Evolutionary conservation across 2,329 filamentous ascomycete species (phyloP), one percentile per base, ranked within the genome.

Genomic region (Diaporthe ilicicola): DNA sequence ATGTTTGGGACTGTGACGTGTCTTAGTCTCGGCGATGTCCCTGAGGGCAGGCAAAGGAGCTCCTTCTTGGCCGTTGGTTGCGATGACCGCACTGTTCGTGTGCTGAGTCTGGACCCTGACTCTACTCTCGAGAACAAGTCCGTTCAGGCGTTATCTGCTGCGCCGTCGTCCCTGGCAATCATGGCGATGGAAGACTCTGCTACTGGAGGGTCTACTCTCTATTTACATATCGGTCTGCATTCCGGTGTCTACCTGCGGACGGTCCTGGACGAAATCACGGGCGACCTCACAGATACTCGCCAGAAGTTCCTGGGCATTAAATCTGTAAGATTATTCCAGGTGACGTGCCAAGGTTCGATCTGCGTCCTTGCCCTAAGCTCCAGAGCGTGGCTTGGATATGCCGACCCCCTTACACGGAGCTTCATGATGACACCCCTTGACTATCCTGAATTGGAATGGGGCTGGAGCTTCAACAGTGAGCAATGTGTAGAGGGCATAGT

Each of bases 231-330:
- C 72, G 97, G 96, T 69, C 88, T 99, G 1, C 92, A 96, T 79
- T 98, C 95, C 37, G 96, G 97, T 69, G 94, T 99, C 13, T 99
- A 99, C 79, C 89, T 99, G 29, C 91, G 97, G 54, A 98, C 96
- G 0, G 94, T 98, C 7, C 85, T 99, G 19, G 96, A 99, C 77
- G 97, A 98, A 78, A 90, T 97, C 50, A 98, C 95, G 3, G 97
- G 97, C 71, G 96, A 99, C 79, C 87, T 99, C 44, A 97, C 95
- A 1, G 95, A 99, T 79, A 98, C 95, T 0, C 89, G 96, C 55
- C 96, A 96, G 72, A 94, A 97, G 70, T 99, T 99, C 82, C 86
- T 99, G 10, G 97, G 97, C 0, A 93, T 95, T 0, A 96, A 96
- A 76, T 90, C 94, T 34, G 95, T 97, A 53, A 94, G 94, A 75